Base-by-base conservation (phyloP, 257 asterid species). In the Ehretia macrophylla region DNA sequence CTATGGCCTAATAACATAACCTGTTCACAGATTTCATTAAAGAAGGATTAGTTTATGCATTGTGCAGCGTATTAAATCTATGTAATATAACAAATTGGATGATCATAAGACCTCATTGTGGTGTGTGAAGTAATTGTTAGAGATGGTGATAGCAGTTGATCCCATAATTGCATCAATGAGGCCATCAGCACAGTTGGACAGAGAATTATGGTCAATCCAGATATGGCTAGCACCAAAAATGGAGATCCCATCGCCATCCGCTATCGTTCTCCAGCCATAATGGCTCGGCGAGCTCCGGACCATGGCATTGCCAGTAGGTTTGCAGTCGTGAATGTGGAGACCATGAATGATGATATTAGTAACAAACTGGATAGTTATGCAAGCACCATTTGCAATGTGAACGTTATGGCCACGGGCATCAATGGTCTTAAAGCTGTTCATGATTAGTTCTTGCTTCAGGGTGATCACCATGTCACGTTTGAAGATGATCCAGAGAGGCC, bases 201-300 rank as follows among this genome's bases (percentile, higher is more conserved):
- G 65, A 4, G 95, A 87, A 64, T 87, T 85, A 35, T 85, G 98
- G 17, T 91, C 98, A 37, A 91, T 69, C 96, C 98, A 90, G 47
- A 90, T 71, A 32, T 90, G 95, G 62, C 94, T 85, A 0, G 95
- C 52, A 8, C 90, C 86, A 37, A 87, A 91, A 0, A 91, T 79
- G 1, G 95, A 85, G 10, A 91, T 80, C 47, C 76, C 98, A n/a
- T 91, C 98, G 0, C 98, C 98, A 54, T 91, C 98, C 0, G 95
- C 94, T 75, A 83, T 74, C 0, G 95, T 87, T 73, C 96, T 72
- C 95, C 89, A 85, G 8, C 98, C 98, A 39, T 73, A 83, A 21
- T 91, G 98, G 17, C 68, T 38, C 0, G 89, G 83, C 0, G 96
- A 85, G 70, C 91, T 83, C 11, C 96, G 75, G 39, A 91, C 95